phyloP scores from a whole-genome alignment of 225 moss, liverwort and hornwort genomes.

The Lunularia cruciata region DNA sequence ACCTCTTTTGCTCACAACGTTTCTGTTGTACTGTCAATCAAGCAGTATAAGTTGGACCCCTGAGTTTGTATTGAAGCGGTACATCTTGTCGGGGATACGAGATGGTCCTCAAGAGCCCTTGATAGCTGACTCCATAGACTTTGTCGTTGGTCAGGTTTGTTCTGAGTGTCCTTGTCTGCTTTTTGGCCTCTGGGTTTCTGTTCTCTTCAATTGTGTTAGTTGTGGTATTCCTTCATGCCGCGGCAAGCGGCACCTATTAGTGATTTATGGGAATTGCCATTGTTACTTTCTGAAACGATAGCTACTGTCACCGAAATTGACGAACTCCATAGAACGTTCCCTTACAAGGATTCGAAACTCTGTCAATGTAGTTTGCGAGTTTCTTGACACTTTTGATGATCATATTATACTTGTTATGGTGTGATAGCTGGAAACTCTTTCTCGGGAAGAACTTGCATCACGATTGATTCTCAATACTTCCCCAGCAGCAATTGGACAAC shows the following conservation, averaged over 20 bases:
- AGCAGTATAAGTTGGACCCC: slow-evolving; percentile 88
- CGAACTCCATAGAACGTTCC: too few species aligned
- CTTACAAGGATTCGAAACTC: too few species aligned
- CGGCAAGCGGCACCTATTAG: neutral
- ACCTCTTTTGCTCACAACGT: neutral
- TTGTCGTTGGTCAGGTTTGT: slow-evolving; percentile 80
- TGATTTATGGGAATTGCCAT: too few species aligned
- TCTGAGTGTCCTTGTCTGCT: neutral
- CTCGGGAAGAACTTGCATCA: slow-evolving; percentile 90
- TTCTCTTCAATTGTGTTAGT: neutral
- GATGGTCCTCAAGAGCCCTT: slow-evolving; percentile 88
- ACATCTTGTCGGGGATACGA: slow-evolving; percentile 85
- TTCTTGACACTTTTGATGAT: neutral
- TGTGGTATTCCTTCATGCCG: neutral
- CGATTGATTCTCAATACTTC: slow-evolving; percentile 72
- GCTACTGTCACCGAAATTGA: too few species aligned
- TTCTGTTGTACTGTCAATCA: slow-evolving; percentile 29
- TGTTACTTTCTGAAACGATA: too few species aligned
- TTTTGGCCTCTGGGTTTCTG: neutral
- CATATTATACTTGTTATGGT: slow-evolving; percentile 1
- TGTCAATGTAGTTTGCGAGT: too few species aligned
- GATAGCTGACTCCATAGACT: slow-evolving; percentile 96
- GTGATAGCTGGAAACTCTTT: slow-evolving; percentile 77
- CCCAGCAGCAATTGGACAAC: slow-evolving; percentile 67
- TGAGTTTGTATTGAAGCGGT: slow-evolving; percentile 91